Evolutionary conservation across 1,284 basidiomycete species (phyloP).

Genomic region (Omphalotus olearius): DNA sequence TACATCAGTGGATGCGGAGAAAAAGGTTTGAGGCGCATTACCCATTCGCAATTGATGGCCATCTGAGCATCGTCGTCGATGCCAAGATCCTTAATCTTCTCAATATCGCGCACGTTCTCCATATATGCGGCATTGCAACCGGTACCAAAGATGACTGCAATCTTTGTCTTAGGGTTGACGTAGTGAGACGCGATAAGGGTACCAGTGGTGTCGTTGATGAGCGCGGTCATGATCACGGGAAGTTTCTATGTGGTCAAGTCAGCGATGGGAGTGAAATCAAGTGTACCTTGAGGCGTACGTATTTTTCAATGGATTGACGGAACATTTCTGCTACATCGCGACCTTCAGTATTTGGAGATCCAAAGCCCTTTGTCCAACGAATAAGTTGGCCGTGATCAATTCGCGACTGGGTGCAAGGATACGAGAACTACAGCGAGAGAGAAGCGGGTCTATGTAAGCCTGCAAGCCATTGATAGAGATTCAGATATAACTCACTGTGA

Average conservation of each 20-base stretch:
- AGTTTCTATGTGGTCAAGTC: slow-evolving; percentile 41
- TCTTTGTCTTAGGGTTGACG: slow-evolving; percentile 86
- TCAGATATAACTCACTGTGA: slow-evolving; percentile 65
- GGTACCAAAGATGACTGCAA: slow-evolving; percentile 96
- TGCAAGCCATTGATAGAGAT: neutral
- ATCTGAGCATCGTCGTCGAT: slow-evolving; percentile 73
- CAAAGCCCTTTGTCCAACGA: slow-evolving; percentile 99
- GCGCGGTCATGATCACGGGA: slow-evolving; percentile 76
- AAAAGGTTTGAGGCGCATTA: slow-evolving; percentile 29
- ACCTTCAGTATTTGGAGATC: slow-evolving; percentile 89
- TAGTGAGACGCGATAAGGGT: slow-evolving; percentile 97
- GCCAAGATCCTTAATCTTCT: slow-evolving; percentile 76
- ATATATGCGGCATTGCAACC: slow-evolving; percentile 98
- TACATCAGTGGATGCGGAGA: neutral
- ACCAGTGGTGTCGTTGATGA: slow-evolving; percentile 97
- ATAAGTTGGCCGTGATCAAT: slow-evolving; percentile 96
- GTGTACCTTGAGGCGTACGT: slow-evolving; percentile 37
- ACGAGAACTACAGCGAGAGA: slow-evolving; percentile 70
- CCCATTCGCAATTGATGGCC: slow-evolving; percentile 98
- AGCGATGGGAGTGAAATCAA: neutral
- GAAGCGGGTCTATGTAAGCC: neutral
- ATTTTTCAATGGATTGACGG: slow-evolving; percentile 73
- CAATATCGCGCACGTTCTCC: slow-evolving; percentile 78
- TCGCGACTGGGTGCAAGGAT: slow-evolving; percentile 87
- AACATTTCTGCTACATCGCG: slow-evolving; percentile 94